Percentiles rank a stretch among this genome's conserved stretches.
Conservation (phyloP, 2,329 filamentous ascomycete species). For the Pestalotiopsis sp. region DNA sequence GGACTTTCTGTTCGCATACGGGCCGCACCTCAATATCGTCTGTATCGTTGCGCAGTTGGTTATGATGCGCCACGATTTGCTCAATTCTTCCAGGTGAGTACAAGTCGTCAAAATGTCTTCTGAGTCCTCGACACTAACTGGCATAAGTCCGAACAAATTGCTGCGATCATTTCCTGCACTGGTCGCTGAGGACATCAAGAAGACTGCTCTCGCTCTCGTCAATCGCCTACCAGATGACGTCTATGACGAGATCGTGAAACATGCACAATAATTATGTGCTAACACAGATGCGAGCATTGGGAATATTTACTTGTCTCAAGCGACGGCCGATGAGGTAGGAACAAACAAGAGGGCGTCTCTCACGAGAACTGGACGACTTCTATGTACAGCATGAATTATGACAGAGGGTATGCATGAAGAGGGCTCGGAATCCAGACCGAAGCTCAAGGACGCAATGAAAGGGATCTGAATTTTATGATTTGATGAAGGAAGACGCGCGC, state of each 20-base stretch:
- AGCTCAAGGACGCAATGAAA: background rate
- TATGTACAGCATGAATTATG: background rate
- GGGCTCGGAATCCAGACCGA: background rate
- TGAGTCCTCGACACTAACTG: slow-evolving; percentile 25
- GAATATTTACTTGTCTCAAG: background rate
- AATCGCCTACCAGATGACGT: slow-evolving; percentile 88
- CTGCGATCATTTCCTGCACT: slow-evolving; percentile 85
- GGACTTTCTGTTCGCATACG: slow-evolving; percentile 98
- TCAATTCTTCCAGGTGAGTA: slow-evolving; percentile 78
- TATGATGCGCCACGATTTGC: slow-evolving; percentile 80
- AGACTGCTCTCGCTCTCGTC: slow-evolving; percentile 81
- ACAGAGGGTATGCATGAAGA: background rate
- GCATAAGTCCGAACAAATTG: slow-evolving; percentile 82
- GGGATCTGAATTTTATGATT: background rate
- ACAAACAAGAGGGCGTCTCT: background rate
- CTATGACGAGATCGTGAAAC: slow-evolving; percentile 85
- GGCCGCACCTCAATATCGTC: slow-evolving; percentile 89
- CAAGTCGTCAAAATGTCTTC: background rate
- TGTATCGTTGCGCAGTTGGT: slow-evolving; percentile 96
- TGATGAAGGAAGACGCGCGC: background rate
- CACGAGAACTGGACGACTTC: background rate
- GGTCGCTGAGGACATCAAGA: slow-evolving; percentile 81
- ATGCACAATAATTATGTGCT: slow-evolving; percentile 65
- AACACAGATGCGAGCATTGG: background rate
- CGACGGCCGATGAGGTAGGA: background rate